Base-by-base conservation (phyloP, 176 grass and related monocot genomes). In the Ensete glaucum region DNA sequence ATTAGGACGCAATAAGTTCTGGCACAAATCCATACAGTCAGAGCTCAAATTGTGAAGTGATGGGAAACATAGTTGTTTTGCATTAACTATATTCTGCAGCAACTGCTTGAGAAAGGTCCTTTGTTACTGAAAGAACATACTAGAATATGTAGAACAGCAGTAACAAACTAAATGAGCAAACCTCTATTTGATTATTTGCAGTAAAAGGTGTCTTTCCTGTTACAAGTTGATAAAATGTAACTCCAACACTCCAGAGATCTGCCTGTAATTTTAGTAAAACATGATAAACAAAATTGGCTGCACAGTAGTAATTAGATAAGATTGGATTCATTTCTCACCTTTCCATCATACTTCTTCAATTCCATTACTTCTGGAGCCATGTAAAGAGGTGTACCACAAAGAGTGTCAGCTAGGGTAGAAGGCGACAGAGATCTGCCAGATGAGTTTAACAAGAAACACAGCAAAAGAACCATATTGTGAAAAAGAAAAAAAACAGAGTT, bases 331-430 rank as follows among this genome's bases (percentile, higher is more conserved):
- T 1, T 22, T 50, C 64, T 43, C 34, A 99, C 95, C 95, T 99
- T 99, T 85, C 90, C 88, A 84, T 99, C 86, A 80, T 99, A 99
- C 82, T 94, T 99, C 77, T 99, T 84, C 82, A 57, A 78, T 88
- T 87, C 86, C 88, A 99, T 91, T 21, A 99, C 95, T 88, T 99
- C 95, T 73, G 95, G 95, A 78, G 90, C 95, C 95, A 99, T 99
- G 82, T 99, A 99, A 84, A 99, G 90, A 43, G 95, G 95, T 60
- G 95, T 94, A 81, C 95, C 95, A 79, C 95, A 99, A 50, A 94
- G 83, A 76, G 95, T 99, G 85, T 99, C 90, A 1, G 95, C 95
- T 56, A 99, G 63, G 52, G 78, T 26, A 76, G 2, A 79, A 76
- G 95, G 86, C 23, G 91, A 68, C 65, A 80, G 48, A 80, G 78